phyloP scores from a whole-genome alignment of 139 green algal species.

The Desmodesmus armatus region DNA sequence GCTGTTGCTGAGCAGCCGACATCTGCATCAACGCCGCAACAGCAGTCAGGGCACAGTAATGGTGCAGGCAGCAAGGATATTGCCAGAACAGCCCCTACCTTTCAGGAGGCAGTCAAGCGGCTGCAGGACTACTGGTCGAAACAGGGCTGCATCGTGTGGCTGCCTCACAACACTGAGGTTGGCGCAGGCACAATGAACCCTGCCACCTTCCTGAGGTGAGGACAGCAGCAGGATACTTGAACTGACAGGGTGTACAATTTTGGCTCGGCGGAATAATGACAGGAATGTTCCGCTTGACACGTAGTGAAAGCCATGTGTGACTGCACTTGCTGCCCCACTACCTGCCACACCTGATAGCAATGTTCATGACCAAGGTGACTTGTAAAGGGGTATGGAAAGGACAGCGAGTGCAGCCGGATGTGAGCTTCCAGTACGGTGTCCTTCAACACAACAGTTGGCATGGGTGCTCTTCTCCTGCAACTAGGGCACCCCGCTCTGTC shows the following conservation, averaged over 20 bases:
- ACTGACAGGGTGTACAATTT: neutral
- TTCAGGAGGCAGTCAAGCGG: conserved; percentile 92
- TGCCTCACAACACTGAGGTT: conserved; percentile 98
- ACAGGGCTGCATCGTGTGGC: conserved; percentile 88
- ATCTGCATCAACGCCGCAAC: neutral
- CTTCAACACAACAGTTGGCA: too few species aligned
- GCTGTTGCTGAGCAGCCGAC: neutral
- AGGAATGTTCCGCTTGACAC: too few species aligned
- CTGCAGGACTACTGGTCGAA: conserved; percentile 94
- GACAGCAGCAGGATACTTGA: neutral
- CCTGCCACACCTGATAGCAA: too few species aligned
- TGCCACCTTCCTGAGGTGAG: conserved; percentile 93
- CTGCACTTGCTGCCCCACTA: neutral
- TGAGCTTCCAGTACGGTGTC: too few species aligned
- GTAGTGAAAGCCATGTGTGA: too few species aligned
- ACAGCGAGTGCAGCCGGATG: too few species aligned
- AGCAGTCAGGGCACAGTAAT: conserved; percentile 34
- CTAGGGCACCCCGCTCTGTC: too few species aligned
- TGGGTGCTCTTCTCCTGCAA: too few species aligned
- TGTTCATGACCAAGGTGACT: too few species aligned
- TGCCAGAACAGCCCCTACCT: conserved; percentile 76
- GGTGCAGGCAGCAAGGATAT: conserved; percentile 22
- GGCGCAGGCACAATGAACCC: conserved; percentile 99
- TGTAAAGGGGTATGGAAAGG: too few species aligned
- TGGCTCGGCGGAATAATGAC: neutral